Percentiles rank a stretch among this genome's conserved stretches.
These are phyloP conservation scores for Thelonectria blattea DNA, from an alignment of 2,329 filamentous ascomycete genomes.

Conservation along the genomic window DNA sequence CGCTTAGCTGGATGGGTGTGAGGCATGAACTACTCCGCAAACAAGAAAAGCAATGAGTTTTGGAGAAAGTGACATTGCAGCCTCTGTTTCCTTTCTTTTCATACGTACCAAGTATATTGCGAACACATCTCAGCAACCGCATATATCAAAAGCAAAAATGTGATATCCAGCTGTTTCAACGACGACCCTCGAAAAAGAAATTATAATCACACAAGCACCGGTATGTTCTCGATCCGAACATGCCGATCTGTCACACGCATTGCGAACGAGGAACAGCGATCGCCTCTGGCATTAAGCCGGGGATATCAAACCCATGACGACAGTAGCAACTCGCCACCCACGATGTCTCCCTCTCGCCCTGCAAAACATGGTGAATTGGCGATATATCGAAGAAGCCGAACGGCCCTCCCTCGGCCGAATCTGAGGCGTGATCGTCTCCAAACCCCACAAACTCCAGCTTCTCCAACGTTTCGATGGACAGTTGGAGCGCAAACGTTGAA, in stretches of 20 bases:
- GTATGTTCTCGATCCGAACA: neutral
- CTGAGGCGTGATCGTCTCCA: neutral
- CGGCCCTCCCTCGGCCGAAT: conserved; percentile 32
- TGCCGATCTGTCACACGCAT: neutral
- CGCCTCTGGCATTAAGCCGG: neutral
- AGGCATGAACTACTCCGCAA: neutral
- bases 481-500: neutral
- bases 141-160: neutral
- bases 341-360: neutral
- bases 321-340: neutral
- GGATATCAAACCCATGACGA: neutral
- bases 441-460: conserved; percentile 18
- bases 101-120: too few species aligned
- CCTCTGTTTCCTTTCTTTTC: too few species aligned
- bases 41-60: neutral
- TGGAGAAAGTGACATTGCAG: neutral
- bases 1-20: neutral
- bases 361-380: neutral
- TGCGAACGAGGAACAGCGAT: neutral
- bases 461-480: neutral
- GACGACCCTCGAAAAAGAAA: neutral
- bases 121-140: too few species aligned
- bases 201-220: neutral
- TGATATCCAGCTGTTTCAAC: neutral
- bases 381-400: conserved; percentile 11